Evolutionary conservation across 345 rosid genomes (phyloP), one percentile per base, ranked within the genome.

Genomic region (Camelina hispida): DNA sequence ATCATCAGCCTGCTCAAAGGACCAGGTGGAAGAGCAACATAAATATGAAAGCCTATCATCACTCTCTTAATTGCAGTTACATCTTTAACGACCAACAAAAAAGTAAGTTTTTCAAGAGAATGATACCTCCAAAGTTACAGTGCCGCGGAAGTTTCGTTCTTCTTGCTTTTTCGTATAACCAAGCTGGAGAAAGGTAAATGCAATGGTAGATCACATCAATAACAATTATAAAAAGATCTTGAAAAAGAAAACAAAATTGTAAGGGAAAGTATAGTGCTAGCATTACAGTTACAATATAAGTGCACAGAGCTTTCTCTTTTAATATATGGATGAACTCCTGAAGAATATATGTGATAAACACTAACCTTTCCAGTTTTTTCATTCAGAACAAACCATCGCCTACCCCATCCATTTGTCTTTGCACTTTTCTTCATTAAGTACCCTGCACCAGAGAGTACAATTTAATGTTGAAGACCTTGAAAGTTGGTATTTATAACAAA

Each of bases 151-250:
- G 69, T 80, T 88, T 47, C 92, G 80, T 56, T 94, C 98, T 85
- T 94, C 98, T 83, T 90, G 94, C 84, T 91, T 94, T 79, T 86
- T 91, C 20, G 97, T 91, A 79, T 94, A 94, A 60, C 91, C 91
- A 81, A 91, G 91, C 98, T 93, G 88, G 58, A 71, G 69, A 62
- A 61, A 60, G 43, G 32, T 30, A 68, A 53, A 53, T 10, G 48
- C 55, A 76, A 61, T 52, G 30, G 48, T 51, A 58, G 14, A 42
- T 52, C 56, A 59, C 16, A 38, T 71, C 23, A 51, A 17, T 18
- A 59, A 52, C 50, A 58, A 65, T 15, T 61, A 32, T 32, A 47
- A 56, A 17, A 40, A 16, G 15, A 4, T 22, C 15, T 52, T 37
- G 16, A 35, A 62, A 63, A 30, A 53, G 15, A 17, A 18, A 77